Conservation (phyloP, 768 basidiomycete genomes). For the Panellus pusillus region DNA sequence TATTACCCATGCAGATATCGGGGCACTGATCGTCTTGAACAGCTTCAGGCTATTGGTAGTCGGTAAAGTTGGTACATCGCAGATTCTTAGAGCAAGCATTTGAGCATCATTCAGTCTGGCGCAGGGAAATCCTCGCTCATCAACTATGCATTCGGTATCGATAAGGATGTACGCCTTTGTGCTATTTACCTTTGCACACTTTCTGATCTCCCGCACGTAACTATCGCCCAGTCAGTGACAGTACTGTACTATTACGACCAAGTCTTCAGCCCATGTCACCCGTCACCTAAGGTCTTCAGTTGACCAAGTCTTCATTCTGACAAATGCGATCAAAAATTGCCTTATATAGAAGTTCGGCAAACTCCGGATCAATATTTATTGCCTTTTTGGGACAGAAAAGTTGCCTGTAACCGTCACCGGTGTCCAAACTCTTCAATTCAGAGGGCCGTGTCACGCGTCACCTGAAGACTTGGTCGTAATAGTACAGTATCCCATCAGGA, state of each 20-base stretch:
- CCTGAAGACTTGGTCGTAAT: no score
- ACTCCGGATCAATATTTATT: no score
- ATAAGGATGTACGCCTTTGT: not conserved
- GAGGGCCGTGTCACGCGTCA: no score
- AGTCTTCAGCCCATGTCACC: no score
- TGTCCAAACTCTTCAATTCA: no score
- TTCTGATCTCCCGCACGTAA: not conserved
- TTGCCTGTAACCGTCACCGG: no score
- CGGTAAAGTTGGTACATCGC: not conserved
- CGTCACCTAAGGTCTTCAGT: no score
- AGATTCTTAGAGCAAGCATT: not conserved
- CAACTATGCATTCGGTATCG: slow-evolving; percentile 5
- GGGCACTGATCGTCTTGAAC: not conserved
- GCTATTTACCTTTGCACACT: not conserved
- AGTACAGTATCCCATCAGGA: not conserved
- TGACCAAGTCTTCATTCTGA: no score
- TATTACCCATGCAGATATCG: not conserved
- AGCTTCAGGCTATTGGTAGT: slow-evolving; percentile 5
- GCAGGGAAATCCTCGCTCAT: slow-evolving; percentile 5
- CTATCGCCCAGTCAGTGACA: not conserved
- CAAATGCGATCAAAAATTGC: no score
- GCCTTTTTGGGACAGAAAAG: no score
- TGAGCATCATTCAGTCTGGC: not conserved
- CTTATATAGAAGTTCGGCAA: no score
- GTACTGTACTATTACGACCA: no score